Percentiles rank a stretch among this genome's conserved stretches.
phyloP scores from a whole-genome alignment of 345 rosid species.

The Angophora floribunda region DNA sequence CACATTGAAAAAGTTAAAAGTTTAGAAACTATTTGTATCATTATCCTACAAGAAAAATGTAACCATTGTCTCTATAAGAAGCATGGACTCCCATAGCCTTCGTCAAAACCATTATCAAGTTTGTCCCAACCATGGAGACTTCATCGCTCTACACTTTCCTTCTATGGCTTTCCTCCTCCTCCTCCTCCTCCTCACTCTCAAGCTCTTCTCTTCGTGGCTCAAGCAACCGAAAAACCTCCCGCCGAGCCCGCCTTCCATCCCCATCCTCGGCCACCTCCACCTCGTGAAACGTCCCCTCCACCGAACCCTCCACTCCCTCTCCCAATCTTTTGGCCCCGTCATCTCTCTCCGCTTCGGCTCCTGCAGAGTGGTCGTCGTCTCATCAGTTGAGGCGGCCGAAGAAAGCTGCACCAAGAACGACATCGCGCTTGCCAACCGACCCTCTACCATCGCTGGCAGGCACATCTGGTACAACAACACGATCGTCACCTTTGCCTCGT shows the following conservation, averaged over 20 bases:
- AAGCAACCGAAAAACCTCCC: no score
- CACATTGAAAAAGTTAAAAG: no score
- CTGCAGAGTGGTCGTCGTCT: slow-evolving; percentile 1
- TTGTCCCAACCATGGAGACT: background rate
- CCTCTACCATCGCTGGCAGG: background rate
- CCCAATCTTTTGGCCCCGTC: background rate
- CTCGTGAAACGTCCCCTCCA: background rate
- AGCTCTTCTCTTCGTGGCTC: background rate
- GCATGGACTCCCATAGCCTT: background rate
- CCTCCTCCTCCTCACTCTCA: background rate
- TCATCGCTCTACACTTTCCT: background rate
- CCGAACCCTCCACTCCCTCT: background rate
- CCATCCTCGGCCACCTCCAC: no score
- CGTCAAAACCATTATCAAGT: no score
- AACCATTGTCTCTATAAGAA: background rate
- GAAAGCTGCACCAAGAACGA: slow-evolving; percentile 17
- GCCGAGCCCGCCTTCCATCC: no score
- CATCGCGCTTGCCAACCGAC: slow-evolving; percentile 18
- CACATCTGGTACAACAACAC: slow-evolving; percentile 19
- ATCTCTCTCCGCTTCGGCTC: slow-evolving; percentile 16
- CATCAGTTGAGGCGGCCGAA: background rate
- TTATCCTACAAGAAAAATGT: background rate
- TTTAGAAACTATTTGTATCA: no score
- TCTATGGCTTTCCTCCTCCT: background rate
- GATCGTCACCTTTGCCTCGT: slow-evolving; percentile 9